phyloP scores from a whole-genome alignment of 2,329 filamentous ascomycete species.

The Epichloe typhina region DNA sequence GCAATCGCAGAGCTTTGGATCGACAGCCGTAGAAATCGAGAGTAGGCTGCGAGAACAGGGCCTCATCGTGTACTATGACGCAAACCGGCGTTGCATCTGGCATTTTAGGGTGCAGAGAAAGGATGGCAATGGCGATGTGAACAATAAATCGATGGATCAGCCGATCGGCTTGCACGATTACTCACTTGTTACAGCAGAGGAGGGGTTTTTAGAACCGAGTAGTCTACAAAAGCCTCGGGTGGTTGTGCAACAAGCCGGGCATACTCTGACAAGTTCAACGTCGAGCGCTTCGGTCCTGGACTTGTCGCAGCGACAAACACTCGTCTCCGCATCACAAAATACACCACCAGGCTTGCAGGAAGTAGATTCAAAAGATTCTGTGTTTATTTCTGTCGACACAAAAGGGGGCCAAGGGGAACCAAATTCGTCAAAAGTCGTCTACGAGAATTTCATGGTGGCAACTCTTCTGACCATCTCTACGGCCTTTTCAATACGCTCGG shows the following conservation, averaged over 20 bases:
- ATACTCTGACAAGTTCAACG: slow-evolving; percentile 33
- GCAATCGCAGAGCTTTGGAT: slow-evolving; percentile 29
- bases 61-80: slow-evolving; percentile 39
- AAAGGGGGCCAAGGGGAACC: slow-evolving; percentile 9
- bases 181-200: slow-evolving; percentile 31
- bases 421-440: slow-evolving; percentile 27
- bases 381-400: slow-evolving; percentile 15
- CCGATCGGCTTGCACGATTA: slow-evolving; percentile 31
- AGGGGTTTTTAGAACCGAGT: slow-evolving; percentile 36
- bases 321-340: slow-evolving; percentile 6
- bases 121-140: slow-evolving; percentile 20
- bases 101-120: slow-evolving; percentile 36
- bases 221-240: slow-evolving; percentile 32
- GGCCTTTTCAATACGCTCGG: slow-evolving; percentile 33
- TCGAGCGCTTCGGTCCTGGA: slow-evolving; percentile 29
- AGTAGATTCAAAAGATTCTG: slow-evolving; percentile 14
- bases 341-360: slow-evolving; percentile 9
- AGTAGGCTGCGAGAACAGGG: slow-evolving; percentile 36
- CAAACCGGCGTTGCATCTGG: slow-evolving; percentile 37
- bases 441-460: slow-evolving; percentile 42
- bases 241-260: slow-evolving; percentile 24
- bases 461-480: slow-evolving; percentile 36
- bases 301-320: slow-evolving; percentile 14
- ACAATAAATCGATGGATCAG: slow-evolving; percentile 18
- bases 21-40: slow-evolving; percentile 38